Conservation (phyloP, 495 filamentous ascomycete species). For the Podospora bellae-mahoneyi region DNA sequence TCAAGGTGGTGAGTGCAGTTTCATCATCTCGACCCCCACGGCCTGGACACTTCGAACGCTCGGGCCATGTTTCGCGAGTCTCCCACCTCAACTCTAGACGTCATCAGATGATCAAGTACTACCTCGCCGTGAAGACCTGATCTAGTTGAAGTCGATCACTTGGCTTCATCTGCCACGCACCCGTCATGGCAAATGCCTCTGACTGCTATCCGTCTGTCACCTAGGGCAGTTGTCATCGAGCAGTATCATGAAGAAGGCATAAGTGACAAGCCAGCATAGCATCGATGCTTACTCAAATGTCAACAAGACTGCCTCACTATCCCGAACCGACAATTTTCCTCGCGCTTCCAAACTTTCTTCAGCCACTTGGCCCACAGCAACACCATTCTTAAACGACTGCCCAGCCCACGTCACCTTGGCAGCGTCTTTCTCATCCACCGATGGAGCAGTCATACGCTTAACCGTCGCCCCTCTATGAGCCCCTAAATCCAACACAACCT, state of each 20-base stretch:
- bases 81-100: neutral
- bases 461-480: conserved; percentile 16
- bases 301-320: conserved; percentile 24
- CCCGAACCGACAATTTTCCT: conserved; percentile 14
- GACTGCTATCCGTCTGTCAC: neutral
- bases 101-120: neutral
- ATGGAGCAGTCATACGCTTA: conserved; percentile 26
- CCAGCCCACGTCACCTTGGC: conserved; percentile 26
- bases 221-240: neutral
- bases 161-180: no score
- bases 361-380: conserved; percentile 16
- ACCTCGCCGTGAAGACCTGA: neutral
- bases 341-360: conserved; percentile 14
- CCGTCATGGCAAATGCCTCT: no score
- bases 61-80: neutral
- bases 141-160: neutral
- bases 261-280: no score
- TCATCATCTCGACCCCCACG: neutral
- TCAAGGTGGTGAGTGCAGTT: neutral
- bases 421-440: conserved; percentile 24
- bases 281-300: conserved; percentile 10
- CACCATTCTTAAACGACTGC: conserved; percentile 25
- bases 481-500: conserved; percentile 18
- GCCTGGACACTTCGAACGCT: neutral
- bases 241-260: no score